phyloP scores from a whole-genome alignment of 2,329 filamentous ascomycete genomes.

The Pyrenochaeta sp. region DNA sequence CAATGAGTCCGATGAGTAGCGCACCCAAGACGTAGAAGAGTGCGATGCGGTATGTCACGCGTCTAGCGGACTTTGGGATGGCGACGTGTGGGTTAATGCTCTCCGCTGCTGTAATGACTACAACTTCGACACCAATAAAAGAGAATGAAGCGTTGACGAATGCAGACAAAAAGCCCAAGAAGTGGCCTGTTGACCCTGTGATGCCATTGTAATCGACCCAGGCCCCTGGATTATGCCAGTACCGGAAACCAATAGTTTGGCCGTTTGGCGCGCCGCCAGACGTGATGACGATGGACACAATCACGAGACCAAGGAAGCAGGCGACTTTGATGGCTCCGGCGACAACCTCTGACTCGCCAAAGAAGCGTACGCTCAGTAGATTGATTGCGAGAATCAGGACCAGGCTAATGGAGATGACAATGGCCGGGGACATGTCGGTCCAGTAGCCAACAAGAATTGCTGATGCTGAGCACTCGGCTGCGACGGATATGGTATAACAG shows the following conservation, averaged over 20 bases:
- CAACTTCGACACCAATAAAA: conserved; percentile 61
- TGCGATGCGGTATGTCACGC: conserved; percentile 57
- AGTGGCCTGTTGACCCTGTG: conserved; percentile 56
- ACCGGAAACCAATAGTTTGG: conserved; percentile 69
- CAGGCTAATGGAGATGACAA: conserved; percentile 63
- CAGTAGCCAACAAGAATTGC: conserved; percentile 49
- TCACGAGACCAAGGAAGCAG: conserved; percentile 45
- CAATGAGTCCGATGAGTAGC: conserved; percentile 65
- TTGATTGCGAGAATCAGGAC: conserved; percentile 61
- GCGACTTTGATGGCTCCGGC: conserved; percentile 51
- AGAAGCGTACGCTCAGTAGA: conserved; percentile 60
- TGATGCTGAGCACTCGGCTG: conserved; percentile 57
- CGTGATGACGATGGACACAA: conserved; percentile 32
- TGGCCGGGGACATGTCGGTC: conserved; percentile 62
- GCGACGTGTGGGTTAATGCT: conserved; percentile 70
- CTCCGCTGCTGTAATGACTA: conserved; percentile 71
- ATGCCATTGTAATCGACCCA: conserved; percentile 71
- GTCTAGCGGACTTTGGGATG: conserved; percentile 65
- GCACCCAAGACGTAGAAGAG: conserved; percentile 57
- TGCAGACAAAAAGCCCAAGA: conserved; percentile 65
- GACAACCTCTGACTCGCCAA: conserved; percentile 59
- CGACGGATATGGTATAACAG: conserved; percentile 57
- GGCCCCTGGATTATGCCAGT: conserved; percentile 72
- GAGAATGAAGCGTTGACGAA: conserved; percentile 56
- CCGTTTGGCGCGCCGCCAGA: conserved; percentile 61